These are phyloP conservation scores for Serpula lacrymans DNA, from an alignment of 768 basidiomycete genomes.

Conservation along the genomic window DNA sequence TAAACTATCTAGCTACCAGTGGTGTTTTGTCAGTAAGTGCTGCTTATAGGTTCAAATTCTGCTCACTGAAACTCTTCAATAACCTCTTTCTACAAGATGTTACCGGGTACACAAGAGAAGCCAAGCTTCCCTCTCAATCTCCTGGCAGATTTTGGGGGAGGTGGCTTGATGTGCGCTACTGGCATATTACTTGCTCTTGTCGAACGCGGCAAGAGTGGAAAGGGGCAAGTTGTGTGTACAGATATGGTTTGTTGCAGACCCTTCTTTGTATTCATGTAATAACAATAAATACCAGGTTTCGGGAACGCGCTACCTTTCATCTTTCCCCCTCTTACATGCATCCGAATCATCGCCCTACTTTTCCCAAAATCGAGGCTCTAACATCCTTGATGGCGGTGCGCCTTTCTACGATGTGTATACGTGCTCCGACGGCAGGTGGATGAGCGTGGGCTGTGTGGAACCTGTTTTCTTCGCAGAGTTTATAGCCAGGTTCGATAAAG, in stretches of 20 bases:
- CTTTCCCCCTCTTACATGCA: slow-evolving; percentile 59
- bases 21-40: slow-evolving; percentile 63
- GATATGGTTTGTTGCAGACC: slow-evolving; percentile 80
- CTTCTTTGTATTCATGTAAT: slow-evolving; percentile 1
- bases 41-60: neutral
- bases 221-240: slow-evolving; percentile 69
- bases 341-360: slow-evolving; percentile 33
- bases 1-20: slow-evolving; percentile 81
- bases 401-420: slow-evolving; percentile 76
- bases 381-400: slow-evolving; percentile 70
- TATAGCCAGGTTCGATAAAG: slow-evolving; percentile 48
- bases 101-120: slow-evolving; percentile 60
- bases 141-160: slow-evolving; percentile 81
- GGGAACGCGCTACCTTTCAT: slow-evolving; percentile 73
- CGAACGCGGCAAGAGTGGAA: slow-evolving; percentile 60
- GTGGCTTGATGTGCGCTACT: slow-evolving; percentile 66
- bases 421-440: slow-evolving; percentile 70
- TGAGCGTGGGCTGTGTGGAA: slow-evolving; percentile 76
- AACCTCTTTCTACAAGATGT: slow-evolving; percentile 41
- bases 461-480: slow-evolving; percentile 68
- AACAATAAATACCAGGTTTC: slow-evolving; percentile 62
- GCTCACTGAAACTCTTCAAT: neutral
- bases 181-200: slow-evolving; percentile 75
- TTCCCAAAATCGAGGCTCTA: slow-evolving; percentile 46
- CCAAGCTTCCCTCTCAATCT: slow-evolving; percentile 74